Evolutionary conservation across 345 rosid genomes (phyloP).

Genomic region (Eucalyptus decipiens): DNA sequence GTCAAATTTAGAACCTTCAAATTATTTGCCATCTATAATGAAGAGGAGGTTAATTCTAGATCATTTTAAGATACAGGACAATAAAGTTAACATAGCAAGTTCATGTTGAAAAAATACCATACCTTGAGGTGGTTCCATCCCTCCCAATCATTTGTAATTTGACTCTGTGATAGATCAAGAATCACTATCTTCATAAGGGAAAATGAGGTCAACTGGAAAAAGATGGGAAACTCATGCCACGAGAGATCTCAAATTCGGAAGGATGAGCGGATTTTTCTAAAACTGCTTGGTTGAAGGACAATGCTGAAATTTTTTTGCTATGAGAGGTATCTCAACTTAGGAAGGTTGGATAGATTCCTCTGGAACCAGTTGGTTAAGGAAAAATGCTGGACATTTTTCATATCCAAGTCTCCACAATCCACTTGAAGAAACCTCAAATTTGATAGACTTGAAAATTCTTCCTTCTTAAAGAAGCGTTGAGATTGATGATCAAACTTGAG

Average conservation of each 20-base stretch:
- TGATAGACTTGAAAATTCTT: background rate
- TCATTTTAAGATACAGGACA: too few species aligned
- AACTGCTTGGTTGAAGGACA: too few species aligned
- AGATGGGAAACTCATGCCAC: too few species aligned
- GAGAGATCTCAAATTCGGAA: too few species aligned
- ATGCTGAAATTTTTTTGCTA: background rate
- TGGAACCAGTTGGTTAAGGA: background rate
- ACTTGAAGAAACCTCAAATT: background rate
- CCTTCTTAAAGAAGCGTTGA: background rate
- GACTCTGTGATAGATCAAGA: background rate
- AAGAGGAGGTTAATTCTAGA: background rate
- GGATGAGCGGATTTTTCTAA: rapidly evolving
- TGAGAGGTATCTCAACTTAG: background rate
- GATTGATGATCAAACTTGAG: background rate
- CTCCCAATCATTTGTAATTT: background rate
- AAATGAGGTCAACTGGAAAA: background rate
- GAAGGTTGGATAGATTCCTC: background rate
- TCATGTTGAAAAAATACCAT: background rate
- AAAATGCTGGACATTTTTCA: too few species aligned
- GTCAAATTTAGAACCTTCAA: background rate
- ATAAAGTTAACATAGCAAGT: too few species aligned
- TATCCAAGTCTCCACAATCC: background rate
- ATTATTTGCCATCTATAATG: background rate
- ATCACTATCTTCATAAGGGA: background rate
- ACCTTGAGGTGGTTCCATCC: background rate